A percentile compares a stretch with the other conserved stretches of the same genome.
phyloP scores from a whole-genome alignment of 1,284 basidiomycete species.

The Exobasidium rhododendri region DNA sequence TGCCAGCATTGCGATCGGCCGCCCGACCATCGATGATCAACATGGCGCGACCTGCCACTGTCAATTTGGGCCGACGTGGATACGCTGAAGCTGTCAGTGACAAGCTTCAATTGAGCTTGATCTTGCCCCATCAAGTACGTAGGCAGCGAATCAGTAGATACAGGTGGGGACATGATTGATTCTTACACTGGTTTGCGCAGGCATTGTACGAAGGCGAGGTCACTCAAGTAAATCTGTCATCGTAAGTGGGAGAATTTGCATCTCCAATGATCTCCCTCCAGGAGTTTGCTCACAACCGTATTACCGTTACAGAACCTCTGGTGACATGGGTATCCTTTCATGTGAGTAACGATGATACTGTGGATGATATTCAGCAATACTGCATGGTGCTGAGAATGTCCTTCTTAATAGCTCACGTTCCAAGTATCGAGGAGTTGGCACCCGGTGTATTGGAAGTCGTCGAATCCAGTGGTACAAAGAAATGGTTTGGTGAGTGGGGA shows the following conservation, averaged over 20 bases:
- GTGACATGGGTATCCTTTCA: constrained; percentile 54
- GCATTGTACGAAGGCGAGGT: constrained; percentile 20
- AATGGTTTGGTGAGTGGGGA: constrained; percentile 46
- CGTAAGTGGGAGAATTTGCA: constrained; percentile 26
- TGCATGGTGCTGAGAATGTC: neutral
- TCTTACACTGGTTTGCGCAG: neutral
- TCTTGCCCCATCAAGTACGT: constrained; percentile 39
- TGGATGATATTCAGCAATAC: neutral
- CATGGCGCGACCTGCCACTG: constrained; percentile 5
- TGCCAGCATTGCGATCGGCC: constrained; percentile 16
- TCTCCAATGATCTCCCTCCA: too few relatives aligned
- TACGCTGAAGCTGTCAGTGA: constrained; percentile 54
- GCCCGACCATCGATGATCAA: constrained; percentile 11
- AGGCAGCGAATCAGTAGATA: neutral
- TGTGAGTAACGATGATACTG: constrained; percentile 7
- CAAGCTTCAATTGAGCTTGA: constrained; percentile 52
- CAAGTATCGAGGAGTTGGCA: constrained; percentile 51
- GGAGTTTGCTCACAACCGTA: too few relatives aligned
- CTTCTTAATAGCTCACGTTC: constrained; percentile 40
- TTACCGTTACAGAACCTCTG: constrained; percentile 39
- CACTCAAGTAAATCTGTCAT: constrained; percentile 15
- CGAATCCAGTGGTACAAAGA: constrained; percentile 47
- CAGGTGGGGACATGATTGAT: neutral
- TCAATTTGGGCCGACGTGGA: constrained; percentile 36
- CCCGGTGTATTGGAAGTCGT: constrained; percentile 54